Base-by-base conservation (phyloP, 2,329 filamentous ascomycete genomes). In the Pseudopyrenochaeta lycopersici region DNA sequence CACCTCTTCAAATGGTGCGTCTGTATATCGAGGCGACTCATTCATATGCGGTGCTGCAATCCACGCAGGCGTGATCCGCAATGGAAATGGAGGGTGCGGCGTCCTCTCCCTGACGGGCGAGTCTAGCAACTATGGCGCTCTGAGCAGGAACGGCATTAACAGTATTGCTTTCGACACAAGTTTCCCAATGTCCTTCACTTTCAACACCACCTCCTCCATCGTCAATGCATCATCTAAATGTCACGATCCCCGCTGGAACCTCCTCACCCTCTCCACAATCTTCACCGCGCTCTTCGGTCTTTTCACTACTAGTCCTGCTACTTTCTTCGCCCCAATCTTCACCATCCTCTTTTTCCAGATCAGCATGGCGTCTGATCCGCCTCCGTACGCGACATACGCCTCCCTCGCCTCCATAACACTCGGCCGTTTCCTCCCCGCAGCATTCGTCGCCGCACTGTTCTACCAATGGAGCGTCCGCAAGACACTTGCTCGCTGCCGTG, bases 31-130 rank as follows among this genome's bases (percentile, higher is more conserved):
- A 7, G 73, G 70, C 12, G 74, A 76, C 51, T 76, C 73, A 1
- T 76, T 76, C 49, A 69, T 76, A 17, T 76, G 74, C 49, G 66
- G 66, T 9, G 64, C 73, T 7, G 74, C 73, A 3, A 71, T 76
- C 15, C 74, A 76, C 46, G 70, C 71, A 18, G 72, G 74, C 1
- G 50, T 72, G 9, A 48, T 75, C 14, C 48, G 43, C 12, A 63
- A 76, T 41, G 40, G 42, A 11, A 31, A 51, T 39, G 74, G 74
- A n/a, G 74, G 74, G 5, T 76, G 73, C 49, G 74, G 73, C 15
- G 62, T 72, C 1, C 20, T 76, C 2, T 64, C 63, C 6, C 43
- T 74, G 10, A 40, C 60, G 14, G 73, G 72, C 29, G 59, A 67
- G 44, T 62, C 64, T 46, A 35, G 23, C 23, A 58, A 53, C 33